Percentiles rank a stretch among this genome's conserved stretches.
Evolutionary conservation across 2,329 filamentous ascomycete species (phyloP).

Genomic region (Exophiala mesophila): DNA sequence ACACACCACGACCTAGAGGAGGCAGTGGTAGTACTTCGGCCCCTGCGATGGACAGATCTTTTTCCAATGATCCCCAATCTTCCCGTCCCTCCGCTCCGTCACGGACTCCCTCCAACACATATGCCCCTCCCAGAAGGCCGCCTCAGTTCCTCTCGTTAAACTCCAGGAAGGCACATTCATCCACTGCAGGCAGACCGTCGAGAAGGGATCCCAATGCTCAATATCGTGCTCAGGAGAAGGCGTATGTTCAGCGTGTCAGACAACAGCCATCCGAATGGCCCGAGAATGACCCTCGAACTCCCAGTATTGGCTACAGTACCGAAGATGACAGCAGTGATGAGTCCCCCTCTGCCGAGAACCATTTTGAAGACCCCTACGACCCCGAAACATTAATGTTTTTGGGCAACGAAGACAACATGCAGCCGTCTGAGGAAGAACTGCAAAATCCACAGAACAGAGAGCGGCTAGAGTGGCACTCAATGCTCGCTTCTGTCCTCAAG

Average conservation of each 20-base stretch:
- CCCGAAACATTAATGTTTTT: conserved; percentile 92
- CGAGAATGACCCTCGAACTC: conserved; percentile 59
- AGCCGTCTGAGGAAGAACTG: conserved; percentile 84
- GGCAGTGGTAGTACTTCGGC: conserved; percentile 38
- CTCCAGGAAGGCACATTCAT: conserved; percentile 51
- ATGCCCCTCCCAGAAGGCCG: conserved; percentile 59
- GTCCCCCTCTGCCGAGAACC: conserved; percentile 77
- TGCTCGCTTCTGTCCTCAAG: conserved; percentile 91
- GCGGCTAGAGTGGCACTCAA: conserved; percentile 93
- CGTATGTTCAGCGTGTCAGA: conserved; percentile 86
- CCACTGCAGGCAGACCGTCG: conserved; percentile 50
- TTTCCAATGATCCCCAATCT: conserved; percentile 14
- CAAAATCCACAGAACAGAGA: conserved; percentile 84
- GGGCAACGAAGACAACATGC: conserved; percentile 73
- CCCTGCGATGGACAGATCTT: conserved; percentile 29
- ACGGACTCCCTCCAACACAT: conserved; percentile 73
- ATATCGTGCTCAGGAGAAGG: conserved; percentile 82
- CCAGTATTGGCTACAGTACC: conserved; percentile 60
- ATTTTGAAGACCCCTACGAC: conserved; percentile 82
- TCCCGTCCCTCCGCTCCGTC: conserved; percentile 61
- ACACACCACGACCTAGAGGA: conserved; percentile 38
- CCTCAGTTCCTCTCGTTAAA: conserved; percentile 44
- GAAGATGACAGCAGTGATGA: conserved; percentile 66
- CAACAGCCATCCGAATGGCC: conserved; percentile 77
- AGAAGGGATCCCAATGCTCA: conserved; percentile 64